These are phyloP conservation scores for Tetrapisispora taiwanensis DNA, from an alignment of 805 yeast species.

Conservation along the genomic window DNA sequence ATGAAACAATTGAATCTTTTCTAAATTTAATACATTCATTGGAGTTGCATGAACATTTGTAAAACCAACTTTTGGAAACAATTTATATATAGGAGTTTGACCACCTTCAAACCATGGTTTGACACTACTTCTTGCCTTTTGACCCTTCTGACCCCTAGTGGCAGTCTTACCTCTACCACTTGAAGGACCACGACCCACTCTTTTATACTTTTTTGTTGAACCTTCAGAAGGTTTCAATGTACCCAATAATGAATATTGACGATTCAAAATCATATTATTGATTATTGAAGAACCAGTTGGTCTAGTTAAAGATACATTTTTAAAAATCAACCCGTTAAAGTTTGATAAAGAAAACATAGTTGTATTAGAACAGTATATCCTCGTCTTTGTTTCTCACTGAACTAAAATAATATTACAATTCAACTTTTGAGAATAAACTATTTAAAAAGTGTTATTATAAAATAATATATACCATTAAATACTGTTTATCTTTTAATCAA, in stretches of 20 bases:
- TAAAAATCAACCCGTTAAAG: not conserved
- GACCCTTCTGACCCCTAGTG: conserved; percentile 98
- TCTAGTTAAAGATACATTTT: not conserved
- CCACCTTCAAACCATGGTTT: conserved; percentile 98
- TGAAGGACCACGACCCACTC: conserved; percentile 95
- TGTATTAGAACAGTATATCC: not conserved
- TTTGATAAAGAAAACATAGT: not conserved
- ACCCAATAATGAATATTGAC: conserved; percentile 42
- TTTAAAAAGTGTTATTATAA: too few relatives aligned
- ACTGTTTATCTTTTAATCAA: too few relatives aligned
- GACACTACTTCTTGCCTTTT: conserved; percentile 86
- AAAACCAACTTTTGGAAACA: conserved; percentile 85
- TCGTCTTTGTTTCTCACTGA: too few relatives aligned
- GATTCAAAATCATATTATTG: conserved; percentile 7
- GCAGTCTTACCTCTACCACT: conserved; percentile 90
- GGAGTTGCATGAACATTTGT: conserved; percentile 49
- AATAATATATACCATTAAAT: too few relatives aligned
- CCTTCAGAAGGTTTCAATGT: conserved; percentile 49
- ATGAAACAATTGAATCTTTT: conserved; percentile 60
- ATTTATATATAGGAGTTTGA: conserved; percentile 81
- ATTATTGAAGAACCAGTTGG: not conserved
- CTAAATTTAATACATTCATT: conserved; percentile 52
- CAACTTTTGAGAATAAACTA: too few relatives aligned
- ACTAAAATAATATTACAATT: too few relatives aligned
- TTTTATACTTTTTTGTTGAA: conserved; percentile 49